Percentiles rank a stretch among this genome's conserved stretches.
phyloP scores from a whole-genome alignment of 768 basidiomycete species.

The Coprinellus micaceus region DNA sequence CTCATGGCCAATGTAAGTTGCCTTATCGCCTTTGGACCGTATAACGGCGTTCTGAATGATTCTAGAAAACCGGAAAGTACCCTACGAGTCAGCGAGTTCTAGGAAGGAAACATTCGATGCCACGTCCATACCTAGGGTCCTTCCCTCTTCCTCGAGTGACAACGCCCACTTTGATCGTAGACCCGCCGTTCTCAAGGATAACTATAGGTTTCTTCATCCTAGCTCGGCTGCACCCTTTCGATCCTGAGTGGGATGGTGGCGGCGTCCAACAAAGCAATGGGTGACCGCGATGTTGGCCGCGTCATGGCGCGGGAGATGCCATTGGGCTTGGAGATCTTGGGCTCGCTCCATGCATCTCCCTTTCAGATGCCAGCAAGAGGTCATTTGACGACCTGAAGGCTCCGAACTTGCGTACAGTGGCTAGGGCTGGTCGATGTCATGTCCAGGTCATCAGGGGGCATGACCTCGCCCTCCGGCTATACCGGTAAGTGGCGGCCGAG shows the following conservation, averaged over 20 bases:
- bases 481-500: too few relatives aligned
- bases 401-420: too few relatives aligned
- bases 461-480: too few relatives aligned
- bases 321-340: too few relatives aligned
- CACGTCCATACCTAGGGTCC: constrained; percentile 17
- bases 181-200: constrained; percentile 86
- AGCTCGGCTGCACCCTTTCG: neutral
- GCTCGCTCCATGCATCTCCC: too few relatives aligned
- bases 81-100: constrained; percentile 9
- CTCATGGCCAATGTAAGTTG: constrained; percentile 84
- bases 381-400: too few relatives aligned
- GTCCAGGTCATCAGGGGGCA: too few relatives aligned
- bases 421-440: too few relatives aligned
- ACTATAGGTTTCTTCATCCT: constrained; percentile 37
- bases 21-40: constrained; percentile 79
- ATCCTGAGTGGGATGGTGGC: constrained; percentile 5
- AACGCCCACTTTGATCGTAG: constrained; percentile 73
- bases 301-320: too few relatives aligned
- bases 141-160: constrained; percentile 29
- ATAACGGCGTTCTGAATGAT: constrained; percentile 79
- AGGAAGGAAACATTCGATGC: neutral
- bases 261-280: constrained; percentile 3
- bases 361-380: too few relatives aligned
- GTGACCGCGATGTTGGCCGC: neutral
- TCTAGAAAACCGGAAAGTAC: constrained; percentile 31